A percentile compares a stretch with the other conserved stretches of the same genome.
Evolutionary conservation across 768 basidiomycete genomes (phyloP).

Genomic region (Lentinula sp.): DNA sequence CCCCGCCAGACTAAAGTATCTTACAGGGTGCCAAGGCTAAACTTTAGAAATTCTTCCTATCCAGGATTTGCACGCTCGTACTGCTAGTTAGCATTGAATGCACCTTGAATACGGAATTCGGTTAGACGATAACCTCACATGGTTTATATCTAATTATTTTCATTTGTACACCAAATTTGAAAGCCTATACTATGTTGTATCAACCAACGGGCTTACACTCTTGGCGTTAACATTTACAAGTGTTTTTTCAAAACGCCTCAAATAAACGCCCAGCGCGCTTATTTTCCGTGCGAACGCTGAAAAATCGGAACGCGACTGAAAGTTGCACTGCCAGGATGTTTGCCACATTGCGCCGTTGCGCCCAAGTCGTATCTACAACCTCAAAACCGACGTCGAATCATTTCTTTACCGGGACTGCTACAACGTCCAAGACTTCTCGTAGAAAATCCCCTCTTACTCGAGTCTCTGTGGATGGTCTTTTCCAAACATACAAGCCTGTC

Average conservation of each 20-base stretch:
- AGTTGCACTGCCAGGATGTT: not conserved
- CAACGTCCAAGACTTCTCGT: not conserved
- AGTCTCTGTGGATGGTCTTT: constrained; percentile 30
- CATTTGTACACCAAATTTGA: too few species aligned
- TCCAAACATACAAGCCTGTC: constrained; percentile 88
- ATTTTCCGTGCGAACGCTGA: not conserved
- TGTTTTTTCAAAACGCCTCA: too few species aligned
- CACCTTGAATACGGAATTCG: too few species aligned
- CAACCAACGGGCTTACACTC: too few species aligned
- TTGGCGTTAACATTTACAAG: too few species aligned
- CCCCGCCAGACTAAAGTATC: not conserved
- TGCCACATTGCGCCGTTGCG: not conserved
- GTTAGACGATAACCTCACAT: too few species aligned
- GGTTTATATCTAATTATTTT: too few species aligned
- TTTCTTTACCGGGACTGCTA: not conserved
- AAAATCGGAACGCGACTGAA: not conserved
- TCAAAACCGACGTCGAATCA: not conserved
- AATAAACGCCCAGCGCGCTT: not conserved
- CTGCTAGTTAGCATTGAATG: too few species aligned
- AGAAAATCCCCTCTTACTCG: not conserved
- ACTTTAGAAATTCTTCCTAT: constrained; percentile 21
- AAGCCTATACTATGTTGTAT: too few species aligned
- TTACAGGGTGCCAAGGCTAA: constrained; percentile 38
- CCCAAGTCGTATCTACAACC: not conserved
- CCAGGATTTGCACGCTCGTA: too few species aligned